A percentile compares a stretch with the other conserved stretches of the same genome.
Conservation (phyloP, 805 yeast genomes). For the Vanderwaltozyma verrucispora region DNA sequence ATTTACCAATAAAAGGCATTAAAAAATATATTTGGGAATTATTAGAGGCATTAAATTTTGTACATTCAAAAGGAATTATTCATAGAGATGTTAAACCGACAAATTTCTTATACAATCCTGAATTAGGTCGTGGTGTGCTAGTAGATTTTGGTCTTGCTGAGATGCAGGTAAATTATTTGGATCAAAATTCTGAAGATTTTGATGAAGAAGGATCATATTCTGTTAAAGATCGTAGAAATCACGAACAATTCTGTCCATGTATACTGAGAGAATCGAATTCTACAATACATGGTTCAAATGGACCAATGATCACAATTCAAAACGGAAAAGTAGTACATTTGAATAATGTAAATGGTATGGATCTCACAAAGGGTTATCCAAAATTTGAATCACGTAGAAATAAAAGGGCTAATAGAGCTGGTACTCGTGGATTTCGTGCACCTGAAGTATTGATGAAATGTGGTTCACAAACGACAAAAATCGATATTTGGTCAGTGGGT, state of each 20-base stretch:
- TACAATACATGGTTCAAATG: constrained; percentile 7
- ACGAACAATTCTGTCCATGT: constrained; percentile 47
- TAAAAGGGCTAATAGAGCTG: constrained; percentile 92
- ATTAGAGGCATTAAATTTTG: constrained; percentile 54
- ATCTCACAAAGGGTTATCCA: constrained; percentile 55
- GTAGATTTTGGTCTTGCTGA: constrained; percentile 94
- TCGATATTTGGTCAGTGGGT: constrained; percentile 92
- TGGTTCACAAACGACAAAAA: constrained; percentile 66
- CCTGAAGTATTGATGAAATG: constrained; percentile 89
- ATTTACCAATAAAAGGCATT: constrained; percentile 68
- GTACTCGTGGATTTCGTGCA: constrained; percentile 90
- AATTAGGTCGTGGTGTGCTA: constrained; percentile 67
- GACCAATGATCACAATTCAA: constrained; percentile 23
- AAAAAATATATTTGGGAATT: constrained; percentile 72
- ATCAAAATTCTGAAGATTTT: not conserved
- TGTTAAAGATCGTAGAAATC: constrained; percentile 17
- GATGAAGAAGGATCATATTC: constrained; percentile 5
- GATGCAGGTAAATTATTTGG: constrained; percentile 28
- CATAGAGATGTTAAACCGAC: constrained; percentile 91
- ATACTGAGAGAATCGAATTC: constrained; percentile 26
- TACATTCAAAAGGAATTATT: constrained; percentile 67
- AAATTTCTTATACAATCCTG: constrained; percentile 55
- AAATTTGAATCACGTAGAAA: constrained; percentile 83
- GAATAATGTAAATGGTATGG: constrained; percentile 28
- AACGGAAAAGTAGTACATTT: constrained; percentile 25